Conservation (phyloP, 805 yeast species). For the Saturnispora quitensis region DNA sequence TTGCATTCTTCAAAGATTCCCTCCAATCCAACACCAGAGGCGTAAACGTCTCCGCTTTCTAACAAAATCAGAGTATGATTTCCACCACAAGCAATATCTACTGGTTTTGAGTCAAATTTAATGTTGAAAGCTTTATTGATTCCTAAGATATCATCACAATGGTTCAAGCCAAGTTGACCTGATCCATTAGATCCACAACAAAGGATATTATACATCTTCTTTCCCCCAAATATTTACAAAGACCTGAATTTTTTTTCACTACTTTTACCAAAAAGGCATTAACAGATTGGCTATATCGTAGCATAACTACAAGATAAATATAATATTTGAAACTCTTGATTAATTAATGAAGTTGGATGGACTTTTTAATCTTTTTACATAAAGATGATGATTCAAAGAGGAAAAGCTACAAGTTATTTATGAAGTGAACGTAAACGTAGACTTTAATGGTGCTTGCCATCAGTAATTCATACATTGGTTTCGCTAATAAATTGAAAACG, state of each 20-base stretch:
- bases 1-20: not conserved
- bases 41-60: slow-evolving; percentile 42
- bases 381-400: too few relatives aligned
- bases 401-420: too few relatives aligned
- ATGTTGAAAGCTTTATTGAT: slow-evolving; percentile 16
- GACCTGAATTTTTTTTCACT: not conserved
- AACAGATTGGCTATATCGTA: too few relatives aligned
- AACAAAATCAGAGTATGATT: slow-evolving; percentile 67
- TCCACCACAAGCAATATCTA: slow-evolving; percentile 64
- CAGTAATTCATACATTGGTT: too few relatives aligned
- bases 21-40: slow-evolving; percentile 36
- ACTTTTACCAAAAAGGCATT: too few relatives aligned
- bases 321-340: too few relatives aligned
- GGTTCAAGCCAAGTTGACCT: slow-evolving; percentile 58
- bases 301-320: too few relatives aligned
- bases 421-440: too few relatives aligned
- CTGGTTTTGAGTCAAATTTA: slow-evolving; percentile 1
- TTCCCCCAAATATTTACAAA: not conserved
- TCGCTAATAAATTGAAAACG: too few relatives aligned
- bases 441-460: too few relatives aligned
- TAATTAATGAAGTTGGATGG: too few relatives aligned
- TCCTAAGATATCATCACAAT: slow-evolving; percentile 39
- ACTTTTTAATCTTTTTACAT: too few relatives aligned
- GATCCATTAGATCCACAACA: slow-evolving; percentile 83
- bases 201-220: slow-evolving; percentile 25